Percentiles rank a stretch among this genome's conserved stretches.
These are phyloP conservation scores for Tylopilus orsonianus DNA, from an alignment of 1,284 basidiomycete species.

Conservation along the genomic window DNA sequence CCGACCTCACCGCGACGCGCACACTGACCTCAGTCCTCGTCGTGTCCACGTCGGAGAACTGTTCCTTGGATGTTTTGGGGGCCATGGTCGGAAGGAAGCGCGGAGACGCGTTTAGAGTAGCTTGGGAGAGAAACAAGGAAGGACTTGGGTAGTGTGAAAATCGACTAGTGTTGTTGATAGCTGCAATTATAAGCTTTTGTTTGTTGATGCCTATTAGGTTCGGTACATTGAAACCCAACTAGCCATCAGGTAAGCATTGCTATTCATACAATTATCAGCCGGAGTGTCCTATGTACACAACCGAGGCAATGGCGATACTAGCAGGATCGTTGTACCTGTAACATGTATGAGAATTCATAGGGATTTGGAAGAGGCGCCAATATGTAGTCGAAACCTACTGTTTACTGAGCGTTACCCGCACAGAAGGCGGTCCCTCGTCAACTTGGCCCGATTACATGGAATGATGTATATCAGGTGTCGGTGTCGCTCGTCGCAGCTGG, in stretches of 20 bases:
- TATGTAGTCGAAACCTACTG: slow-evolving; percentile 10
- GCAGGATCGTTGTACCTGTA: slow-evolving; percentile 15
- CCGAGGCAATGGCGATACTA: slow-evolving; percentile 4
- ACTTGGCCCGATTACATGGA: not conserved
- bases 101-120: slow-evolving; percentile 30
- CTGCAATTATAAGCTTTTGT: slow-evolving; percentile 43
- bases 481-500: slow-evolving; percentile 1
- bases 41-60: slow-evolving; percentile 27
- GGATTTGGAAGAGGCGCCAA: not conserved
- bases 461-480: not conserved
- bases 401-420: not conserved
- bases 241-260: slow-evolving; percentile 35
- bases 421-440: not conserved
- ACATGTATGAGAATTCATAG: not conserved
- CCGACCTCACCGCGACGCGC: slow-evolving; percentile 12
- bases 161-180: slow-evolving; percentile 39
- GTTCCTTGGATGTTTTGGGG: slow-evolving; percentile 31
- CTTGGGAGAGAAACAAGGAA: slow-evolving; percentile 29
- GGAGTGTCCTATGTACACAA: slow-evolving; percentile 15
- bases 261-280: slow-evolving; percentile 26
- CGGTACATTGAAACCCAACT: slow-evolving; percentile 40
- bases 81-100: slow-evolving; percentile 24
- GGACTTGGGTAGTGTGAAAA: slow-evolving; percentile 39
- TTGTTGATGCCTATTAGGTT: slow-evolving; percentile 41
- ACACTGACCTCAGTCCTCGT: slow-evolving; percentile 32